Conservation (phyloP, 345 rosid species). For the Citrus mangshanensis region DNA sequence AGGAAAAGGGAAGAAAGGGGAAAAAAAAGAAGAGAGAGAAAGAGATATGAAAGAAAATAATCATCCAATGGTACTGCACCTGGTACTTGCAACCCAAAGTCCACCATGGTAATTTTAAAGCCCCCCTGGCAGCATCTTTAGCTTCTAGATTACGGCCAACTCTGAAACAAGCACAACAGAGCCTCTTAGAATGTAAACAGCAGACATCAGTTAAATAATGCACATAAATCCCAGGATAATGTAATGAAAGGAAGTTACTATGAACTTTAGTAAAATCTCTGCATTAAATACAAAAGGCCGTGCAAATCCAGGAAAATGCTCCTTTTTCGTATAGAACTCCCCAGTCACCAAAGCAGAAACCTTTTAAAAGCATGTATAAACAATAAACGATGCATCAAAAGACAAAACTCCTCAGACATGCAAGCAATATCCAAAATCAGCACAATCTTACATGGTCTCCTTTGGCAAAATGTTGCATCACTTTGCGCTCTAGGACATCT, state of each 20-base stretch:
- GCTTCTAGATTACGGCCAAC: slow-evolving; percentile 72
- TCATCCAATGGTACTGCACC: slow-evolving; percentile 28
- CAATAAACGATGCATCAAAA: slow-evolving; percentile 17
- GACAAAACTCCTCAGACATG: not conserved
- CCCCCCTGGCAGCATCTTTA: slow-evolving; percentile 91
- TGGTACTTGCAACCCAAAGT: slow-evolving; percentile 77
- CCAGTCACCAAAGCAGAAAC: slow-evolving; percentile 90
- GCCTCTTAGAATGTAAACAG: not conserved
- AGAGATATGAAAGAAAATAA: not conserved
- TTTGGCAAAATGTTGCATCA: slow-evolving; percentile 62
- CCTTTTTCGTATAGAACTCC: slow-evolving; percentile 74
- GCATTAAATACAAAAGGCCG: slow-evolving; percentile 80
- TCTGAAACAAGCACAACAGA: slow-evolving; percentile 32
- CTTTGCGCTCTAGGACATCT: slow-evolving; percentile 76
- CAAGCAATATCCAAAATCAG: slow-evolving; percentile 2
- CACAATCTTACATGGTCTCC: slow-evolving; percentile 62
- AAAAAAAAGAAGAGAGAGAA: not conserved
- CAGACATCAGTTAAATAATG: slow-evolving; percentile 3
- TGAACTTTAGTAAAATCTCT: slow-evolving; percentile 67
- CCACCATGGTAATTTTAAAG: slow-evolving; percentile 95
- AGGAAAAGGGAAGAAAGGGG: not conserved
- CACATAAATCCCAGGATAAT: not conserved
- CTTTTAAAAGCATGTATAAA: slow-evolving; percentile 35
- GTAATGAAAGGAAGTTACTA: slow-evolving; percentile 22
- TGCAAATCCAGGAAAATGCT: slow-evolving; percentile 79